Percentiles rank a stretch among this genome's conserved stretches.
phyloP scores from a whole-genome alignment of 306 rosid genomes.

The Cucurbita ficifolia region DNA sequence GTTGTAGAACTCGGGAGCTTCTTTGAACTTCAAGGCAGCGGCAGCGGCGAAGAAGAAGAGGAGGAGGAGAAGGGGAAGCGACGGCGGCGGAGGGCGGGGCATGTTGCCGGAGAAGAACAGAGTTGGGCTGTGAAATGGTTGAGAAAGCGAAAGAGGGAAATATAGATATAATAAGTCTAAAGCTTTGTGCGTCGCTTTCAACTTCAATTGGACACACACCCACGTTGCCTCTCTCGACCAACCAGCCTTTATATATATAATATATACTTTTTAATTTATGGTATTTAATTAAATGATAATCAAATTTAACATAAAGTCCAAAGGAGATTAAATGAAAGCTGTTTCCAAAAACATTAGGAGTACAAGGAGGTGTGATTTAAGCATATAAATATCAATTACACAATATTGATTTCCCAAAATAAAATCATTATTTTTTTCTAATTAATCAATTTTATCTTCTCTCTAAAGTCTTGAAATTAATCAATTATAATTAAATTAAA shows the following conservation, averaged over 20 bases:
- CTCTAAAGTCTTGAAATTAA: too few relatives aligned
- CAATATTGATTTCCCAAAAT: too few relatives aligned
- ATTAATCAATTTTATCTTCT: too few relatives aligned
- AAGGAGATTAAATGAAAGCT: too few relatives aligned
- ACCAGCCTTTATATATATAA: not conserved
- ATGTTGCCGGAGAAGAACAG: not conserved
- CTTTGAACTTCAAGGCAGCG: constrained; percentile 36
- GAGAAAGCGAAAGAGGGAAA: not conserved
- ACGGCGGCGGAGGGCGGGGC: constrained; percentile 1
- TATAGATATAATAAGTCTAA: not conserved
- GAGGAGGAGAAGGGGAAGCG: not conserved
- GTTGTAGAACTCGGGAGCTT: constrained; percentile 89
- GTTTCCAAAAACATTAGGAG: too few relatives aligned
- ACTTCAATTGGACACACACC: constrained; percentile 14
- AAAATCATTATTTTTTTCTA: too few relatives aligned
- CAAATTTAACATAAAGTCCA: too few relatives aligned
- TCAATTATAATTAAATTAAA: too few relatives aligned
- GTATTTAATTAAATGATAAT: too few relatives aligned
- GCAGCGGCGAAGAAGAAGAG: constrained; percentile 5
- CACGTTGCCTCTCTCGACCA: not conserved
- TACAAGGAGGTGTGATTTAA: too few relatives aligned
- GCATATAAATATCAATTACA: too few relatives aligned
- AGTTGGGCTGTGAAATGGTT: not conserved
- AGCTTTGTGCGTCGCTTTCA: constrained; percentile 13
- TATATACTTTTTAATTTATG: too few relatives aligned